phyloP scores from a whole-genome alignment of 768 basidiomycete genomes.

The Suillus hirtellus region DNA sequence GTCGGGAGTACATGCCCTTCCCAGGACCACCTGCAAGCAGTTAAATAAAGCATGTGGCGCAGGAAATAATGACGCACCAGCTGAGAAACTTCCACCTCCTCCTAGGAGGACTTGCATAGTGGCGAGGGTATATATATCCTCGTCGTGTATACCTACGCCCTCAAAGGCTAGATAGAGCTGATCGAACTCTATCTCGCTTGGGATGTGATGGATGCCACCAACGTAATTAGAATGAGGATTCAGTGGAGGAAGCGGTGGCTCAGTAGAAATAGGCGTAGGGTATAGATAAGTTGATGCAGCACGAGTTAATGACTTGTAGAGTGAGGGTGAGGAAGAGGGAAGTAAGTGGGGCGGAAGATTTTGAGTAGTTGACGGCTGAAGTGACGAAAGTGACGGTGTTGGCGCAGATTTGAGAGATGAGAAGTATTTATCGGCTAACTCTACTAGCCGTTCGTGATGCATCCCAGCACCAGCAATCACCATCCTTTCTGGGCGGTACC shows the following conservation, averaged over 20 bases:
- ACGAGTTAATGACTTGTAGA: conserved; percentile 70
- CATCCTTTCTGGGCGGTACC: conserved; percentile 94
- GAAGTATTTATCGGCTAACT: conserved; percentile 82
- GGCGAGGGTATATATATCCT: conserved; percentile 90
- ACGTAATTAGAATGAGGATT: conserved; percentile 62
- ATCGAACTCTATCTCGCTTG: conserved; percentile 73
- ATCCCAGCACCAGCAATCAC: conserved; percentile 95
- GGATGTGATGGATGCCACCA: conserved; percentile 78
- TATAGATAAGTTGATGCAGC: conserved; percentile 77
- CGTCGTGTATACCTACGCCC: conserved; percentile 86
- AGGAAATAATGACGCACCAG: conserved; percentile 46
- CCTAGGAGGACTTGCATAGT: conserved; percentile 94
- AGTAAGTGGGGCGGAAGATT: conserved; percentile 58
- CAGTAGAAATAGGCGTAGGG: conserved; percentile 27
- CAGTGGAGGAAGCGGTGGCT: conserved; percentile 14
- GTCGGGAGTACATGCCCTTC: conserved; percentile 98
- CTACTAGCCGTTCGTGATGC: conserved; percentile 85
- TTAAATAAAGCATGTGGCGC: conserved; percentile 11
- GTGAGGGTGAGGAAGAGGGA: conserved; percentile 49
- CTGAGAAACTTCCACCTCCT: conserved; percentile 95
- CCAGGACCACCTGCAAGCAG: conserved; percentile 77
- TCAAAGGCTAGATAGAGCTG: conserved; percentile 94
- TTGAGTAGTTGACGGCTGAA: conserved; percentile 34
- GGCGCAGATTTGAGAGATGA: conserved; percentile 55
- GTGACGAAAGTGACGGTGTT: conserved; percentile 24